Percentiles rank a stretch among this genome's conserved stretches.
Conservation (phyloP, 2,329 filamentous ascomycete species). For the Colletotrichum cuscutae region DNA sequence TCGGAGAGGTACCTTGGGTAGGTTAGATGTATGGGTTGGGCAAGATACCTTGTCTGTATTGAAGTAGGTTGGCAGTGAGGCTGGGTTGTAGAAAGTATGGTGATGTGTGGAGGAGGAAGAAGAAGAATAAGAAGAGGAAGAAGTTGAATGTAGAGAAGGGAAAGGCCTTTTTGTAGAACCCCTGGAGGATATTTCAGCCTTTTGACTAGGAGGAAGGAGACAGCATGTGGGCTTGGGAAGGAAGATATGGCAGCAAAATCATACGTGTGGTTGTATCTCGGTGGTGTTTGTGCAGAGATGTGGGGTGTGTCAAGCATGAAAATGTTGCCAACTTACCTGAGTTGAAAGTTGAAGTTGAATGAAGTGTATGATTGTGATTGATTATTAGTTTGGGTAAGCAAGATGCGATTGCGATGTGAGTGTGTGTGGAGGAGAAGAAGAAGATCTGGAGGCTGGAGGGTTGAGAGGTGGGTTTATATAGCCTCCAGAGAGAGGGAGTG, state of each 20-base stretch:
- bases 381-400: no score
- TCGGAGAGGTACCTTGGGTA: neutral
- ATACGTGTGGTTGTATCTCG: neutral
- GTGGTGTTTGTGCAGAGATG: neutral
- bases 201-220: neutral
- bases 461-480: neutral
- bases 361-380: neutral
- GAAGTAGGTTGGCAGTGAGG: neutral
- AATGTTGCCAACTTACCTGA: neutral
- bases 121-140: neutral
- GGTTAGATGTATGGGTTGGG: neutral
- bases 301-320: neutral
- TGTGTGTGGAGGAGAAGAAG: neutral
- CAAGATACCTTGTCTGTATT: neutral
- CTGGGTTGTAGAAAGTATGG: neutral
- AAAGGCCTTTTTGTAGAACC: neutral
- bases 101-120: neutral
- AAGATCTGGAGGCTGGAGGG: neutral
- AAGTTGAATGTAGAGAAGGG: neutral
- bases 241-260: neutral
- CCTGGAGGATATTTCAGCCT: neutral
- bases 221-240: neutral
- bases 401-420: no score
- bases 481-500: neutral
- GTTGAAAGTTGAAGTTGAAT: neutral